phyloP scores from a whole-genome alignment of 495 filamentous ascomycete genomes.

The Daldinia bambusicola region DNA sequence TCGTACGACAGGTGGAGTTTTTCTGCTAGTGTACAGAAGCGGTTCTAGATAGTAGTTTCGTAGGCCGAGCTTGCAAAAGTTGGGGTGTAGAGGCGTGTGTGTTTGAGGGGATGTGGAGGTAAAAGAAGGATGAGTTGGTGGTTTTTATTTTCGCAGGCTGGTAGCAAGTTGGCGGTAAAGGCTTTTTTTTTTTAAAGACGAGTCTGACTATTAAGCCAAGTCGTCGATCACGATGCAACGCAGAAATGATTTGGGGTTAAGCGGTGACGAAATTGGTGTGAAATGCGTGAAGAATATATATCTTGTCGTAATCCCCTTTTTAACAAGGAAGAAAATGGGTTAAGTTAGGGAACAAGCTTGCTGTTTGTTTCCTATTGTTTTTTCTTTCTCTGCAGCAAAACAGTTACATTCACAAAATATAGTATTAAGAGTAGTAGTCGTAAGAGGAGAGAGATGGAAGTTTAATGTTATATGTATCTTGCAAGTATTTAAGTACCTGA shows the following conservation, averaged over 20 bases:
- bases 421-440: constrained; percentile 2
- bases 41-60: constrained; percentile 11
- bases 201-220: background rate
- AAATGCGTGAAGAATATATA: constrained; percentile 15
- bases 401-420: background rate
- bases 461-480: constrained; percentile 9
- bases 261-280: constrained; percentile 37
- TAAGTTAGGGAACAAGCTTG: constrained; percentile 13
- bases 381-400: constrained; percentile 2
- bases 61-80: background rate
- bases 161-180: constrained; percentile 3
- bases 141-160: constrained; percentile 1
- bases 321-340: constrained; percentile 14
- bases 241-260: constrained; percentile 1
- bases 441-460: background rate
- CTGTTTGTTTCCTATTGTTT: constrained; percentile 18
- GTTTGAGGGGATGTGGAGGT: constrained; percentile 1
- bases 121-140: constrained; percentile 13
- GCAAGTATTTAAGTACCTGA: constrained; percentile 15
- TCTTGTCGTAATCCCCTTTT: constrained; percentile 26
- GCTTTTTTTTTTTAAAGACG: background rate
- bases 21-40: background rate
- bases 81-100: background rate
- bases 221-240: constrained; percentile 4
- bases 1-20: constrained; percentile 35